Conservation (phyloP, 2,329 filamentous ascomycete species). For the Nemania diffusa region DNA sequence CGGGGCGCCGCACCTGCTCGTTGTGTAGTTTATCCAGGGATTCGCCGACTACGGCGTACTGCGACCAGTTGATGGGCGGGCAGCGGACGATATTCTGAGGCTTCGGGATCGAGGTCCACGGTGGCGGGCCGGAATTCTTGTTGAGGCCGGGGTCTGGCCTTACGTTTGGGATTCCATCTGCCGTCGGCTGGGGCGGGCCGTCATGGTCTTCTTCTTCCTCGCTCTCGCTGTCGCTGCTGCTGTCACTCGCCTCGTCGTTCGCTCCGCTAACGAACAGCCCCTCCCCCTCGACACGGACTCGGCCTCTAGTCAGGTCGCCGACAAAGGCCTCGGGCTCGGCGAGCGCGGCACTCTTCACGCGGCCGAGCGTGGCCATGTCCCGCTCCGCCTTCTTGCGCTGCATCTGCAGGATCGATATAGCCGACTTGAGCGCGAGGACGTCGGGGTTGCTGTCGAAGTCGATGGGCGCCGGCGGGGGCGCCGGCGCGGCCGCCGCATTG, state of each 20-base stretch:
- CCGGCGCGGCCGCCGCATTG: conserved; percentile 29
- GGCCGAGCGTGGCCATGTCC: conserved; percentile 77
- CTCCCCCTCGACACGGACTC: conserved; percentile 59
- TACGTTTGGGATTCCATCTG: background rate
- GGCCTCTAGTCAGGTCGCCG: conserved; percentile 72
- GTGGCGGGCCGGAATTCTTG: conserved; percentile 38
- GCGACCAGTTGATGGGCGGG: conserved; percentile 92
- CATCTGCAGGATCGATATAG: conserved; percentile 86
- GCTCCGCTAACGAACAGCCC: conserved; percentile 40
- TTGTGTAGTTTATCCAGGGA: conserved; percentile 85
- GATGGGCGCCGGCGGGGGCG: conserved; percentile 62
- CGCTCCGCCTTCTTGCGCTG: conserved; percentile 81
- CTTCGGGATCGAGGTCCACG: conserved; percentile 74
- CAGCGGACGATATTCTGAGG: conserved; percentile 86
- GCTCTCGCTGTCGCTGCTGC: conserved; percentile 39
- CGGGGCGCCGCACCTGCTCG: conserved; percentile 77
- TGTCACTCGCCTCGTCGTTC: conserved; percentile 38
- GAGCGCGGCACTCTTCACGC: conserved; percentile 76
- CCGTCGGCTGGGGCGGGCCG: background rate
- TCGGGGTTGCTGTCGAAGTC: conserved; percentile 78
- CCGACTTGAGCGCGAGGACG: conserved; percentile 84
- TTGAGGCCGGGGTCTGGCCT: conserved; percentile 14
- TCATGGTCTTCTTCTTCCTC: conserved; percentile 37
- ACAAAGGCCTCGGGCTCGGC: conserved; percentile 78
- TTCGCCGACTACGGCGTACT: conserved; percentile 90